phyloP scores from a whole-genome alignment of 2,329 filamentous ascomycete genomes.

The Fusarium irregulare region DNA sequence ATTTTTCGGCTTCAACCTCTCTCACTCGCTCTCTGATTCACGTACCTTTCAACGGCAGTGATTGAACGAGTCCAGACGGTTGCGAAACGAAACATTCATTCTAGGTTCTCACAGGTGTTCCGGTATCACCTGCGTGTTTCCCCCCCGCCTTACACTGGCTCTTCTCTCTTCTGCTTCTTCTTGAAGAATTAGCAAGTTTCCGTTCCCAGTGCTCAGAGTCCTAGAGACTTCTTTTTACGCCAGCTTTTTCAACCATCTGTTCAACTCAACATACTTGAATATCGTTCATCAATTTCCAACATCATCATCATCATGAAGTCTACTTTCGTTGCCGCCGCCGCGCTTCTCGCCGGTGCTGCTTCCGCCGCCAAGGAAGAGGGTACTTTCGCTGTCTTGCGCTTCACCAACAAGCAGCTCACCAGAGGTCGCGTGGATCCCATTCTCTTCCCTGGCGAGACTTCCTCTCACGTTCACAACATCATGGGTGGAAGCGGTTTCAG shows the following conservation, averaged over 20 bases:
- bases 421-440: conserved; percentile 76
- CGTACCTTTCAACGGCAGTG: conserved; percentile 8
- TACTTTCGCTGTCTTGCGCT: conserved; percentile 76
- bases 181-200: conserved; percentile 27
- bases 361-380: conserved; percentile 57
- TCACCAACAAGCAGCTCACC: conserved; percentile 73
- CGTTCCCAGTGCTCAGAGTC: conserved; percentile 41
- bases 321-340: conserved; percentile 47
- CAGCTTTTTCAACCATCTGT: conserved; percentile 23
- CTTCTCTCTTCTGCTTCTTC: conserved; percentile 27
- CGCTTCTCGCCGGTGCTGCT: conserved; percentile 55
- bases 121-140: conserved; percentile 48
- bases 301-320: conserved; percentile 52
- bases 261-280: conserved; percentile 12
- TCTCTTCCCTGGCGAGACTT: conserved; percentile 67
- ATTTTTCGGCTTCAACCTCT: conserved; percentile 29
- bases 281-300: neutral
- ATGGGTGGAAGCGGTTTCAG: conserved; percentile 77
- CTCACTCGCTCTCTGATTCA: conserved; percentile 40
- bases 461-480: conserved; percentile 75
- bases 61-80: conserved; percentile 28
- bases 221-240: conserved; percentile 35
- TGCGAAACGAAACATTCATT: conserved; percentile 43
- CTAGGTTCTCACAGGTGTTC: conserved; percentile 49
- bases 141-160: conserved; percentile 22